Conservation (phyloP, 78 protist genomes). For the Guillardia theta region DNA sequence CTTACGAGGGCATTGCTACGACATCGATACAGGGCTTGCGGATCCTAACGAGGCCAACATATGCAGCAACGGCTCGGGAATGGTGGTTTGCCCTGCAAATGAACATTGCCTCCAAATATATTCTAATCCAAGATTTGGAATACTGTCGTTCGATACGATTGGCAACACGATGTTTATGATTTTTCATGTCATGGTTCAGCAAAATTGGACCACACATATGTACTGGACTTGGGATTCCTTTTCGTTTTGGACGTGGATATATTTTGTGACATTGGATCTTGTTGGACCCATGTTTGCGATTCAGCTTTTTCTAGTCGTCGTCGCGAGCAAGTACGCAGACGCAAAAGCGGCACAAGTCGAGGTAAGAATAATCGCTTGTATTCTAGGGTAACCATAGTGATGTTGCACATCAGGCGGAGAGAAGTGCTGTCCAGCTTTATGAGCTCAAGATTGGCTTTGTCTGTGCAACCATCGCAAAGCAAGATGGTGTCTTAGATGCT, state of each 20-base stretch:
- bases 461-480: no score
- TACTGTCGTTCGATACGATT: not conserved
- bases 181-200: slow-evolving; percentile 9
- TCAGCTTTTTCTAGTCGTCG: slow-evolving; percentile 16
- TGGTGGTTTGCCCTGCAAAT: not conserved
- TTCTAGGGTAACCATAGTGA: no score
- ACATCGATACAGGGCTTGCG: not conserved
- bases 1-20: not conserved
- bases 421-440: not conserved
- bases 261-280: not conserved
- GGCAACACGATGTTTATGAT: not conserved
- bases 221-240: not conserved
- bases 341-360: not conserved
- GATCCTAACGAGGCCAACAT: not conserved
- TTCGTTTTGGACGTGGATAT: not conserved
- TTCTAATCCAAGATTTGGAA: not conserved
- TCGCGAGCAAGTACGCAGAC: not conserved
- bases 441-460: slow-evolving; percentile 9
- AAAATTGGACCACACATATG: not conserved
- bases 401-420: no score
- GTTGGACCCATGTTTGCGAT: slow-evolving; percentile 23
- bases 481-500: no score
- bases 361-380: no score
- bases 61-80: no score
- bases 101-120: not conserved